These are phyloP conservation scores for Spiraea crenata DNA, from an alignment of 331 rosid genomes.

Conservation along the genomic window DNA sequence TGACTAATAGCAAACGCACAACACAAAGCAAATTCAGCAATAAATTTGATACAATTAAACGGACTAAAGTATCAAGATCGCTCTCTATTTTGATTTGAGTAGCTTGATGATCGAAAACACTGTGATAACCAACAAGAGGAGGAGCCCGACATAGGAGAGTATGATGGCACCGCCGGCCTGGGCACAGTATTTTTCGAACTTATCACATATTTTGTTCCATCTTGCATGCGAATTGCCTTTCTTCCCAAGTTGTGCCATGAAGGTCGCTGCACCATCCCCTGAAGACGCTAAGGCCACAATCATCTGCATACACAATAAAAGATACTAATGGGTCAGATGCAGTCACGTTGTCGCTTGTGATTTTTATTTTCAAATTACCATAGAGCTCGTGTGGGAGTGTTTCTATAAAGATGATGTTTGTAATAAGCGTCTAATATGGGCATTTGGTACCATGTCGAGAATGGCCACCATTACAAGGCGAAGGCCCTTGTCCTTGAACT, in stretches of 20 bases:
- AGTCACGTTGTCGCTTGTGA: not conserved
- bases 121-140: conserved; percentile 50
- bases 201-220: conserved; percentile 91
- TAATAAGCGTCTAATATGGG: no score
- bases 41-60: not conserved
- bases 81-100: conserved; percentile 34
- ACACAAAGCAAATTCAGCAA: not conserved
- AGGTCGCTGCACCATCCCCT: conserved; percentile 82
- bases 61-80: not conserved
- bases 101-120: conserved; percentile 61
- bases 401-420: no score
- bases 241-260: conserved; percentile 81
- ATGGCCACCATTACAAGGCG: conserved; percentile 64
- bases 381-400: no score
- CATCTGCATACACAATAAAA: conserved; percentile 33
- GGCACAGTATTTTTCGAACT: conserved; percentile 55
- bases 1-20: not conserved
- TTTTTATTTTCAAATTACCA: no score
- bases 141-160: conserved; percentile 64
- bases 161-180: conserved; percentile 61
- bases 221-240: conserved; percentile 81
- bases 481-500: conserved; percentile 54
- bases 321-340: not conserved
- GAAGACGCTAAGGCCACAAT: conserved; percentile 54
- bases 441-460: conserved; percentile 61